Percentiles rank a stretch among this genome's conserved stretches.
Conservation (phyloP, 257 asterid species). For the Solanum virginianum region DNA sequence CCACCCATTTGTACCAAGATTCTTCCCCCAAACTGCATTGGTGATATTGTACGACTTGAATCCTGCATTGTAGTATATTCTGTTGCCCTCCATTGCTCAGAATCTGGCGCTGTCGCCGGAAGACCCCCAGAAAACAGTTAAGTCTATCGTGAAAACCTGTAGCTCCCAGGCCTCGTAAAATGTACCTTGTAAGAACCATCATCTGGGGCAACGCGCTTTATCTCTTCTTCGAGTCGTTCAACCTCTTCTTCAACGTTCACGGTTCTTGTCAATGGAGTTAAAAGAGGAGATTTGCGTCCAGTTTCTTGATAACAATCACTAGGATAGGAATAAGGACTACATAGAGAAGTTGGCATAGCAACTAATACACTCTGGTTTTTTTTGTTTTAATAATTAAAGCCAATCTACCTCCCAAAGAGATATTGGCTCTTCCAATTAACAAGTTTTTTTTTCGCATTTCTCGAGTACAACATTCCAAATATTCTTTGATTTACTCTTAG, state of each 20-base stretch:
- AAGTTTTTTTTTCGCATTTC: background rate
- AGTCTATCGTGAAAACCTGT: too few relatives aligned
- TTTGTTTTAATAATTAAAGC: background rate
- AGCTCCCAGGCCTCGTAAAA: too few relatives aligned
- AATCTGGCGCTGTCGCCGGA: too few relatives aligned
- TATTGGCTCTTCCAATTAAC: background rate
- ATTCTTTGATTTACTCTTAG: background rate
- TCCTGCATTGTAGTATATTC: too few relatives aligned
- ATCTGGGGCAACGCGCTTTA: slow-evolving; percentile 50
- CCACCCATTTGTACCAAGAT: too few relatives aligned
- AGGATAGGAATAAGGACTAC: background rate
- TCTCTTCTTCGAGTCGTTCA: slow-evolving; percentile 65
- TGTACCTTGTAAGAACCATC: slow-evolving; percentile 92
- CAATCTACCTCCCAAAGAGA: background rate
- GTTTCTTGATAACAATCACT: background rate
- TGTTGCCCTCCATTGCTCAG: too few relatives aligned
- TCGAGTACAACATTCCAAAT: background rate
- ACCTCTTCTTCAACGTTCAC: slow-evolving; percentile 98
- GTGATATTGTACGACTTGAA: too few relatives aligned
- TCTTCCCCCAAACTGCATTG: too few relatives aligned
- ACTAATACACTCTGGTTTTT: background rate
- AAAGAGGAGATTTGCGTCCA: background rate
- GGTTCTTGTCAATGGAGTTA: background rate
- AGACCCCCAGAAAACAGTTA: too few relatives aligned
- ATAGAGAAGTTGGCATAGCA: background rate